Base-by-base conservation (phyloP, 2,329 filamentous ascomycete genomes). In the Ophioceras dolichostomum region DNA sequence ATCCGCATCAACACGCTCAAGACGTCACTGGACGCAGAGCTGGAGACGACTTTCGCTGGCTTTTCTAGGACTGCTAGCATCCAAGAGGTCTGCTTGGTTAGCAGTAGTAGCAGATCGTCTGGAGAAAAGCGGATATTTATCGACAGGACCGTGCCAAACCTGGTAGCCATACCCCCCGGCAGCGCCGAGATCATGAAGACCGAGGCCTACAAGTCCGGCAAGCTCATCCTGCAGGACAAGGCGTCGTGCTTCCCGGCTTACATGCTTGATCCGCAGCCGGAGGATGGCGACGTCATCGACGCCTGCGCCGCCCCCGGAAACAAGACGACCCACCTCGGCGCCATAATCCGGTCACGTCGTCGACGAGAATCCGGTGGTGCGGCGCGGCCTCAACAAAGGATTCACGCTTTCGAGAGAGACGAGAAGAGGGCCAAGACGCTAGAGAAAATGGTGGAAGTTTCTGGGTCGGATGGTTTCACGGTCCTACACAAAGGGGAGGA, bases 181-280 rank as follows among this genome's bases (percentile, higher is more conserved):
- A 8, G 8, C 12, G 67, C 72, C 27, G 83, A 94, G 50, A 65
- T 95, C 31, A 79, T 76, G 16, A 81, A 78, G 43, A 79, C 76
- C 7, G 59, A 70, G 12, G 81, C 86, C 0, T 96, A 96, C 56
- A 70, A 64, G 12, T 64, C 70, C 1, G 89, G 89, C 1, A 71
- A 77, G 33, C 74, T 96, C 37, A 94, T 96, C 41, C 64, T 96
- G 18, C 91, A 98, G 56, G 91, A 96, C 52, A 96, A 95, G 58
- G 89, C 91, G 0, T 95, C 88, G 1, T 98, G 91, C 53, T 95
- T 98, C 51, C 91, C 91, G 0, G 91, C 89, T 1, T 91, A 91
- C 53, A 65, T 98, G 3, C 65, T 98, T 0, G 69, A 94, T 36
- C 76, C 82, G 0, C 62, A 61, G 0, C 62, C 74, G 8, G 65